phyloP scores from a whole-genome alignment of 441 rosid genomes.

The Brassica hybrid region DNA sequence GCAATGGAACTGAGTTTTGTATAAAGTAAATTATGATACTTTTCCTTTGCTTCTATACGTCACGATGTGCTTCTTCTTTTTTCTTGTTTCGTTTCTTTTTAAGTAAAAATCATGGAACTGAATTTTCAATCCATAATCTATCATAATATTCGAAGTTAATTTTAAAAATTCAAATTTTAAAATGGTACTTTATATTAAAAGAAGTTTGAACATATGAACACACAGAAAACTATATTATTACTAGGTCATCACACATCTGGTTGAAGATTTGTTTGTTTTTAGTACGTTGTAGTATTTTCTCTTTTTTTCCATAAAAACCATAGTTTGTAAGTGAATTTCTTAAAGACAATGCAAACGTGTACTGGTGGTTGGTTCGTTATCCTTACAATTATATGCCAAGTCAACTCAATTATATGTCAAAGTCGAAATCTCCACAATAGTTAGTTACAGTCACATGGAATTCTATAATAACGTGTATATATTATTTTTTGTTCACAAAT shows the following conservation, averaged over 20 bases:
- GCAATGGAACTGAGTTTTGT: too few relatives aligned
- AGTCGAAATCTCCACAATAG: slow-evolving; percentile 16
- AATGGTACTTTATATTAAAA: neutral
- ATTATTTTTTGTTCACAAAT: neutral
- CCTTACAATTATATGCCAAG: neutral
- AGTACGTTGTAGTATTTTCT: neutral
- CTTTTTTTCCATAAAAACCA: neutral
- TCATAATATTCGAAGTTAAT: neutral
- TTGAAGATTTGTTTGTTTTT: neutral
- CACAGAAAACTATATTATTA: neutral
- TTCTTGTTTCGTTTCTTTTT: neutral
- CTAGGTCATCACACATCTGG: neutral
- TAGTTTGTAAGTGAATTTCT: neutral
- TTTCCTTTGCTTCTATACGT: neutral
- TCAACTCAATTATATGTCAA: slow-evolving; percentile 12
- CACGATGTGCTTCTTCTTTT: too few relatives aligned
- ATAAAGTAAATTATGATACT: neutral
- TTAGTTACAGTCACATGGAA: too few relatives aligned
- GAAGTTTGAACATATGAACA: neutral
- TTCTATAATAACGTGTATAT: neutral
- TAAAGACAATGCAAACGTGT: slow-evolving; percentile 1
- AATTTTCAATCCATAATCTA: neutral
- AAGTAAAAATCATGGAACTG: neutral
- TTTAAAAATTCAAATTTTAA: neutral
- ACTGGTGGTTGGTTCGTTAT: slow-evolving; percentile 11